Evolutionary conservation across 257 asterid genomes (phyloP).

Genomic region (Anisodus acutangulus): DNA sequence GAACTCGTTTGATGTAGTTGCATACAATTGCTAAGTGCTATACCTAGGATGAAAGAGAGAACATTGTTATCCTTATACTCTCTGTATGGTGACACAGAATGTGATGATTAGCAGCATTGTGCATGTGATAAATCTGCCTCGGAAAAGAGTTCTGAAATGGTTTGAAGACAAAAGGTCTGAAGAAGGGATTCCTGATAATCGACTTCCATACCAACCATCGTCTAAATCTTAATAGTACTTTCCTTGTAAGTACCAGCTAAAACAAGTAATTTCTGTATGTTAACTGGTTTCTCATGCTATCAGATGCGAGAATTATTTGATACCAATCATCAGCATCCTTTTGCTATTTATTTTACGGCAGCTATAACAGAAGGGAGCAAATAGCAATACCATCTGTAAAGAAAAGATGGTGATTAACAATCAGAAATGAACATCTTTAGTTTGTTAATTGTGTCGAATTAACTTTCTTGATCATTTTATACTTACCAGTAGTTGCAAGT

Average conservation of each 20-base stretch:
- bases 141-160: conserved; percentile 85
- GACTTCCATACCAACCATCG: conserved; percentile 57
- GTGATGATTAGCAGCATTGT: conserved; percentile 88
- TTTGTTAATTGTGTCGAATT: background rate
- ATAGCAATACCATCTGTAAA: background rate
- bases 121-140: conserved; percentile 85
- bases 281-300: background rate
- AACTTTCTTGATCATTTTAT: background rate
- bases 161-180: conserved; percentile 85
- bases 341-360: background rate
- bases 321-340: background rate
- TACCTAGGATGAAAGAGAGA: conserved; percentile 13
- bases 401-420: background rate
- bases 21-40: background rate
- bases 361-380: background rate
- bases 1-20: background rate
- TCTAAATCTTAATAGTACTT: conserved; percentile 5
- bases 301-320: background rate
- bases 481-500: background rate
- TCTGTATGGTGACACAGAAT: conserved; percentile 53
- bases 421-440: background rate
- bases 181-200: conserved; percentile 73
- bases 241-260: background rate
- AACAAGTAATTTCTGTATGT: background rate
- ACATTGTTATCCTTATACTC: background rate